Percentiles rank a stretch among this genome's conserved stretches.
These are phyloP conservation scores for Suhomyces vadensis DNA, from an alignment of 805 yeast genomes.

Conservation along the genomic window DNA sequence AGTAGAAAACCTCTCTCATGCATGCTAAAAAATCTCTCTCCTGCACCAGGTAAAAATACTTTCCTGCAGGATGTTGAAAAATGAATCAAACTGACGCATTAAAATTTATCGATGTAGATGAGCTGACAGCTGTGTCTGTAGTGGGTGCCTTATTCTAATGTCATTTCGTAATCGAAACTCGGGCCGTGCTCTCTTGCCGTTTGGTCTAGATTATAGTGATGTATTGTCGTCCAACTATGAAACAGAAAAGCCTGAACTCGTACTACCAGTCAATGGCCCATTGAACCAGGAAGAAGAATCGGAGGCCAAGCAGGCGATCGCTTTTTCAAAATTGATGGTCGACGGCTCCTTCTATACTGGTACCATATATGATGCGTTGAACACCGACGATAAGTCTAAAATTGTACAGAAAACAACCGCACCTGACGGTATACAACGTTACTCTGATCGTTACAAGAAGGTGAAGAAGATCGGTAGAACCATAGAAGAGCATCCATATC, in stretches of 20 bases:
- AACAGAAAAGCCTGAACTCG: conserved; percentile 44
- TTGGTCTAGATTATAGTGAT: conserved; percentile 70
- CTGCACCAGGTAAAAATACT: too few relatives aligned
- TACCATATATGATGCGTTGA: conserved; percentile 33
- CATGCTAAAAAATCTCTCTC: neutral
- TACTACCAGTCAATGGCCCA: conserved; percentile 67
- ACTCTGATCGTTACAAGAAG: conserved; percentile 76
- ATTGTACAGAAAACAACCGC: conserved; percentile 21
- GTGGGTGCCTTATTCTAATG: conserved; percentile 34
- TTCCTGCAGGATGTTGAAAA: conserved; percentile 2
- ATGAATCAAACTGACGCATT: conserved; percentile 1
- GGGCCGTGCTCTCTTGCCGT: conserved; percentile 57
- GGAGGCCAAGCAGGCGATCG: conserved; percentile 56
- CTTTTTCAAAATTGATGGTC: conserved; percentile 51
- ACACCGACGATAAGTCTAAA: conserved; percentile 18
- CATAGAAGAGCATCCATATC: conserved; percentile 76
- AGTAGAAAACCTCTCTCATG: too few relatives aligned
- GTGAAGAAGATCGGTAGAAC: conserved; percentile 70
- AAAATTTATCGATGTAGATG: neutral
- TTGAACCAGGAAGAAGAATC: conserved; percentile 51
- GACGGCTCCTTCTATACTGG: conserved; percentile 74
- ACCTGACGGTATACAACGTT: conserved; percentile 73
- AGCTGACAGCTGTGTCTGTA: neutral
- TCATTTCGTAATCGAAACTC: conserved; percentile 54
- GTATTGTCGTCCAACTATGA: conserved; percentile 38